Conservation (phyloP, 306 rosid genomes). For the Aeschynomene evenia region DNA sequence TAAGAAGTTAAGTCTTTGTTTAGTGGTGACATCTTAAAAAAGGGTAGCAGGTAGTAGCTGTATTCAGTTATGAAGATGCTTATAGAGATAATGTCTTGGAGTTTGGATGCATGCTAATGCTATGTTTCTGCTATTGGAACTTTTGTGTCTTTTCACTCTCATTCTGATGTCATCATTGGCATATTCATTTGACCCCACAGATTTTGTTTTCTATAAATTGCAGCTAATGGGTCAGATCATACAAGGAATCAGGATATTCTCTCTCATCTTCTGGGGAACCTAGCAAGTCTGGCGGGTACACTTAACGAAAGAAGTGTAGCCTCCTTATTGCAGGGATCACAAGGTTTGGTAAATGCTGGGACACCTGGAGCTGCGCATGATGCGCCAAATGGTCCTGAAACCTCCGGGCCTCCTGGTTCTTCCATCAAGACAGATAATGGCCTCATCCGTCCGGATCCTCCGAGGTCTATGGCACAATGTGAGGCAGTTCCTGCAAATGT, state of each 20-base stretch:
- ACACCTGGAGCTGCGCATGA: slow-evolving; percentile 39
- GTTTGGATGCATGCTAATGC: too few relatives aligned
- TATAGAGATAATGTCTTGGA: neutral
- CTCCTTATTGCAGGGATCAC: slow-evolving; percentile 57
- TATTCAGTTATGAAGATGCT: neutral
- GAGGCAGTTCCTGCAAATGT: slow-evolving; percentile 33
- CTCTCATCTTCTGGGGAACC: slow-evolving; percentile 59
- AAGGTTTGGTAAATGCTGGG: slow-evolving; percentile 49
- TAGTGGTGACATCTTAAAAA: slow-evolving; percentile 1
- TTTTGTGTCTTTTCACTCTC: slow-evolving; percentile 17
- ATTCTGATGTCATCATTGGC: slow-evolving; percentile 33
- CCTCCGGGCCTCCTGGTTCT: slow-evolving; percentile 43
- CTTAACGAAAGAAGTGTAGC: slow-evolving; percentile 53
- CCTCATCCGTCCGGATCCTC: slow-evolving; percentile 25
- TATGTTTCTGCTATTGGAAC: neutral
- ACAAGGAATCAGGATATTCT: slow-evolving; percentile 60
- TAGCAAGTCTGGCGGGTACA: slow-evolving; percentile 56
- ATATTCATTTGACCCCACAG: slow-evolving; percentile 37
- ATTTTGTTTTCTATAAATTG: slow-evolving; percentile 41
- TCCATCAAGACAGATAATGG: slow-evolving; percentile 36
- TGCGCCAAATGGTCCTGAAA: slow-evolving; percentile 38
- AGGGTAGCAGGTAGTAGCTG: too few relatives aligned
- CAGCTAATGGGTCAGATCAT: slow-evolving; percentile 65
- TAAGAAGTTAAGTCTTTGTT: neutral
- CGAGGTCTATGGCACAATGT: slow-evolving; percentile 31